Base-by-base conservation (phyloP, 1,284 basidiomycete genomes). In the Golubevia pallescens region DNA sequence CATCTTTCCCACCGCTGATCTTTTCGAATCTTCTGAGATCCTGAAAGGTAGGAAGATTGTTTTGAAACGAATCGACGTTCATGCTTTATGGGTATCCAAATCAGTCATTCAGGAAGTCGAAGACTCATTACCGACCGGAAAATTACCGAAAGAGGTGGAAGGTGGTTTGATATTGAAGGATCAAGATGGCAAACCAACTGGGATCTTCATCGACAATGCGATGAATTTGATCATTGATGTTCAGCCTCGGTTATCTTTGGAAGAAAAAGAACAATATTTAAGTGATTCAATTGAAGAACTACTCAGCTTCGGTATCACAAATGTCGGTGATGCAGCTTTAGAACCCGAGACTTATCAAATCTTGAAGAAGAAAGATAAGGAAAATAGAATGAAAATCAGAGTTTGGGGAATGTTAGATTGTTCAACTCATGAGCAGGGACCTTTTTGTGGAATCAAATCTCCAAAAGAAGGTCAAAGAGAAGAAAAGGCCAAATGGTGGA, bases 61-160 rank as follows among this genome's bases (percentile, higher is more conserved):
- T 2, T 88, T 96, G 4, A 86, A 87, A 28, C 89, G 93, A 21
- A 89, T 95, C 1, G 94, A 97, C 77, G 90, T 89, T 0, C 94
- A 97, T 80, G 93, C 93, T 0, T 86, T 89, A 16, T 97, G 94
- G 94, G 91, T 95, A 3, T 94, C 92, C 6, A 86, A 75, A 0
- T 73, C 89, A 0, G 90, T 93, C 0, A 86, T 95, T 1, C 61
- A 66, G 2, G 32, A 66, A 38, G 62, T 74, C 8, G 23, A 61
- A 3, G 52, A 58, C 4, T 69, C 68, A n/a, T n/a, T n/a, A n/a
- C n/a, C 2, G 88, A 90, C 16, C 77, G 90, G 14, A 88, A 57
- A 64, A 0, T 67, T 85, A 2, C 78, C 78, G 0, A 78, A 87
- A 8, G 82, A 88, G 10, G 88, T 93, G 0, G 88, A 90, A 6